phyloP scores from a whole-genome alignment of 2,329 filamentous ascomycete genomes.

The Epichloe sibirici region DNA sequence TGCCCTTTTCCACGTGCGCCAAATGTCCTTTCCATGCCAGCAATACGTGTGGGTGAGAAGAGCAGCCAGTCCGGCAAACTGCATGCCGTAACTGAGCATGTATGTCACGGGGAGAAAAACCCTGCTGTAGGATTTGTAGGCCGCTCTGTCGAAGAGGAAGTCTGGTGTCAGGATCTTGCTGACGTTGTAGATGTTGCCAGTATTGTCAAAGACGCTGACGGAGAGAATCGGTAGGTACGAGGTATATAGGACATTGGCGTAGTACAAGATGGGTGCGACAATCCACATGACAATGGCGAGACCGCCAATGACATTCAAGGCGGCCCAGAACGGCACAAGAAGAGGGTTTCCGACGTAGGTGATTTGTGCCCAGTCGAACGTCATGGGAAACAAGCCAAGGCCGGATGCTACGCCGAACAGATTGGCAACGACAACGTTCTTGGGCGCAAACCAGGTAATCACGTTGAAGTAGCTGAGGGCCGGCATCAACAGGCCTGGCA shows the following conservation, averaged over 20 bases:
- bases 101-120: conserved; percentile 83
- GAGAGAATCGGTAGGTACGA: conserved; percentile 82
- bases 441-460: conserved; percentile 77
- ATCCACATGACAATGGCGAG: conserved; percentile 79
- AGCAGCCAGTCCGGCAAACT: conserved; percentile 72
- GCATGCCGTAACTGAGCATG: conserved; percentile 73
- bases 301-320: conserved; percentile 72
- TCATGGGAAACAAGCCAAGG: conserved; percentile 70
- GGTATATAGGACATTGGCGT: conserved; percentile 66
- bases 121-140: conserved; percentile 70
- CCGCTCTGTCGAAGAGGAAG: conserved; percentile 64
- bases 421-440: conserved; percentile 77
- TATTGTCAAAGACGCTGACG: conserved; percentile 75
- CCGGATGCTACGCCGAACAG: conserved; percentile 79
- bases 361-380: conserved; percentile 86
- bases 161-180: conserved; percentile 65
- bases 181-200: conserved; percentile 67
- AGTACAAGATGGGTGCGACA: conserved; percentile 67
- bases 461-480: conserved; percentile 83
- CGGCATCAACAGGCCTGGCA: conserved; percentile 71
- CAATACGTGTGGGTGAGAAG: conserved; percentile 70
- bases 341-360: conserved; percentile 78
- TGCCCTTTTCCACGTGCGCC: conserved; percentile 61
- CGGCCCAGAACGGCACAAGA: conserved; percentile 76
- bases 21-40: conserved; percentile 78